Evolutionary conservation across 139 green algal genomes (phyloP).

Genomic region (Dunaliella primolecta): DNA sequence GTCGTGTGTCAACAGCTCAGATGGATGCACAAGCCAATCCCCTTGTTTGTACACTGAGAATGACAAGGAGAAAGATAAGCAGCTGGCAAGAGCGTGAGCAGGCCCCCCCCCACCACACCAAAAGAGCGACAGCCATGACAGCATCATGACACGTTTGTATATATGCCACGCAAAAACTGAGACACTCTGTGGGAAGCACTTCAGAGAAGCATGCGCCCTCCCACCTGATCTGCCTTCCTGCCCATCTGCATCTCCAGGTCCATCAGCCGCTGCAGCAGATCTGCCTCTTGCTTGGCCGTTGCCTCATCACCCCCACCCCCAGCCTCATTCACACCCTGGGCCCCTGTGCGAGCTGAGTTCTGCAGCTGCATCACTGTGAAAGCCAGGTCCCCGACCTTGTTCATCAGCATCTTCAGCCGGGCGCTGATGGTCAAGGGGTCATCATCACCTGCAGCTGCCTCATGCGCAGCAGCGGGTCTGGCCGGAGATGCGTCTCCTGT

Average conservation of each 20-base stretch:
- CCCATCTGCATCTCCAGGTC: conserved; percentile 1
- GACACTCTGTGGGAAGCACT: no score
- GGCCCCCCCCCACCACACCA: no score
- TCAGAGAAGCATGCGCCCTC: no score
- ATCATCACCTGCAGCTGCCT: conserved; percentile 62
- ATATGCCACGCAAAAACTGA: no score
- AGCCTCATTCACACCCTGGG: not conserved
- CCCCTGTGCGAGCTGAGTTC: not conserved
- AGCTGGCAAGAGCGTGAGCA: no score
- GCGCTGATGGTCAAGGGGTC: not conserved
- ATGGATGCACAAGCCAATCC: no score
- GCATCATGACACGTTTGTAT: no score
- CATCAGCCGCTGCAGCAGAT: not conserved
- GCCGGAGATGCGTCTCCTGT: no score
- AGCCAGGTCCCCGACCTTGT: not conserved
- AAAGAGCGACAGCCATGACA: no score
- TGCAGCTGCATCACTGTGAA: not conserved
- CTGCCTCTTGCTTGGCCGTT: not conserved
- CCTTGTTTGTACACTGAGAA: no score
- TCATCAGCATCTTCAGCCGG: not conserved
- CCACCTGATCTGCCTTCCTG: not conserved
- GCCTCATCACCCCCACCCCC: not conserved
- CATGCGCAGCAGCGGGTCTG: conserved; percentile 58
- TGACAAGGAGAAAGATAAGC: no score
- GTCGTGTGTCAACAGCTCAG: no score